Evolutionary conservation across 192 early-diverging fungal genomes (phyloP), one percentile per base, ranked within the genome.

Genomic region (Cetraspora pellucida): DNA sequence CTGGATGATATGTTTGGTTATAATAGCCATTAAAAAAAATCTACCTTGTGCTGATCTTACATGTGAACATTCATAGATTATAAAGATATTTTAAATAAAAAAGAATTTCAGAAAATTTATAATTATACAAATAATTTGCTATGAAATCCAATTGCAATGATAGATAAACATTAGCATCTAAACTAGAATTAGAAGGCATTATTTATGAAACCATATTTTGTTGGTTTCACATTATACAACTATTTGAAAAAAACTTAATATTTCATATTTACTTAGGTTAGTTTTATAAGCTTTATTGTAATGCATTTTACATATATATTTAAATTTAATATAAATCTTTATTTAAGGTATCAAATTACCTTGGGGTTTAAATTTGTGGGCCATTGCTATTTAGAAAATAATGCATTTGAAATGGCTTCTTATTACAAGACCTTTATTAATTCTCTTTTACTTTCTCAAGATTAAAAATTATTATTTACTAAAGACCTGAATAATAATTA

Each of bases 371-470:
- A 47, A 68, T 23, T 68, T 46, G 46, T 68, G 19, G 23, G n/a
- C 9, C 0, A 5, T 46, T 68, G 13, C 46, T 27, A 25, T 23
- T 3, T 9, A 25, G 52, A 55, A 30, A 17, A 72, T 14, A 37
- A 19, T n/a, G 17, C 23, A 31, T 27, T 54, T 72, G 27, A 55
- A 71, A 44, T 72, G 2, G n/a, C 45, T 17, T n/a, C 16, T 0
- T 23, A 25, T 72, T 57, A 30, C 55, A 54, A 16, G 25, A 50
- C 52, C 31, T 43, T 57, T 72, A 72, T 72, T 6, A 23, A 72
- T 25, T 30, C 21, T 21, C 27, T 72, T 54, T 9, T 28, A 0
- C 23, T 55, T 3, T 2, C 47, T 23, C 14, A 68, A 44, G 2
- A 72, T 19, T n/a, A 72, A 43, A 57, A 55, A 57, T 0, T 19